phyloP scores from a whole-genome alignment of 2,329 filamentous ascomycete species.

The Calonectria hongkongensis region DNA sequence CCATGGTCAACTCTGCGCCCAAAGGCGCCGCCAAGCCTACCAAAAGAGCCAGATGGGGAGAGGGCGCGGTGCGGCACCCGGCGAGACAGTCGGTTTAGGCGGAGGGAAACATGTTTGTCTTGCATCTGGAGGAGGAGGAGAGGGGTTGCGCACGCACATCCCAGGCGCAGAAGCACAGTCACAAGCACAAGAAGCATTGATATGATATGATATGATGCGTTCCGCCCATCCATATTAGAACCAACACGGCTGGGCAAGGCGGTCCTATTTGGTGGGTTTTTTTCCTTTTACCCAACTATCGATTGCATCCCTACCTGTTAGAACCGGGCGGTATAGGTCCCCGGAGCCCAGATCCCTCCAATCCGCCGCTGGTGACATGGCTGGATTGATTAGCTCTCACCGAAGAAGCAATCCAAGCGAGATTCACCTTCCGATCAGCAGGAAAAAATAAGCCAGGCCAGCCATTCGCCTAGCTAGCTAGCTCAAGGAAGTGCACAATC shows the following conservation, averaged over 20 bases:
- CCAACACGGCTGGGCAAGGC: neutral
- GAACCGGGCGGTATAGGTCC: constrained; percentile 3
- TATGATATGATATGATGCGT: neutral
- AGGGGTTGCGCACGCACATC: constrained; percentile 1
- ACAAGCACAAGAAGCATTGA: constrained; percentile 9
- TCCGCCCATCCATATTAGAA: constrained; percentile 6
- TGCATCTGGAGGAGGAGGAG: neutral
- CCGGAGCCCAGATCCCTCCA: constrained; percentile 14
- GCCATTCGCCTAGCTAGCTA: neutral
- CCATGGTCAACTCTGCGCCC: neutral
- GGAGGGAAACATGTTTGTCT: constrained; percentile 14
- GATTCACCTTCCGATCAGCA: constrained; percentile 19
- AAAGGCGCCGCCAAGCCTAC: constrained; percentile 11
- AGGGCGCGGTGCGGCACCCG: neutral
- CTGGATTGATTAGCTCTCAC: constrained; percentile 4
- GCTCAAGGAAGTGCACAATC: neutral
- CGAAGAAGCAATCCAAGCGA: constrained; percentile 21
- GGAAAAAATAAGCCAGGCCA: neutral
- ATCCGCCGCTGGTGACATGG: neutral
- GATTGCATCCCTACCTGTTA: constrained; percentile 27
- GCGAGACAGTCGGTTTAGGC: constrained; percentile 9
- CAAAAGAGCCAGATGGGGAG: neutral
- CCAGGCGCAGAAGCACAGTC: neutral
- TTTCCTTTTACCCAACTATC: neutral
- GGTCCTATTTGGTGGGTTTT: constrained; percentile 3